Evolutionary conservation across 2,329 filamentous ascomycete species (phyloP).

Genomic region (Hypoxylon sp.): DNA sequence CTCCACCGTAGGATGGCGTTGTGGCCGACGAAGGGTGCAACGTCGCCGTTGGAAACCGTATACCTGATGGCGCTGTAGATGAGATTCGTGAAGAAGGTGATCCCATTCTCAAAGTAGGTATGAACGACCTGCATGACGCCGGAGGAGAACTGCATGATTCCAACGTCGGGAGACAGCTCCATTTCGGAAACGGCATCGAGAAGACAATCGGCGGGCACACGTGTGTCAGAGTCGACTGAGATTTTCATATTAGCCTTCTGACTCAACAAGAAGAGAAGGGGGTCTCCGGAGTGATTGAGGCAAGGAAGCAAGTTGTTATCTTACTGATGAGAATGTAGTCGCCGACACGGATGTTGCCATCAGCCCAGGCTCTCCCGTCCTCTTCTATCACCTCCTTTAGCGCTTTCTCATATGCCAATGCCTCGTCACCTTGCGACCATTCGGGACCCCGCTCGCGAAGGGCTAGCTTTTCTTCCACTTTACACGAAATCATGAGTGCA

Average conservation of each 20-base stretch:
- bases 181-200: constrained; percentile 80
- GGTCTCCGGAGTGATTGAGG: not conserved
- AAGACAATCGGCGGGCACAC: constrained; percentile 77
- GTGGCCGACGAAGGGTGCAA: constrained; percentile 83
- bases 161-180: constrained; percentile 78
- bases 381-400: constrained; percentile 67
- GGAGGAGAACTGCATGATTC: constrained; percentile 79
- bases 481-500: constrained; percentile 72
- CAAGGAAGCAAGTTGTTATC: constrained; percentile 7
- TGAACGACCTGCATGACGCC: constrained; percentile 83
- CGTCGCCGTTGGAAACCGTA: constrained; percentile 78
- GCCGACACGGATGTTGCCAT: constrained; percentile 72
- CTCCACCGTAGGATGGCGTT: constrained; percentile 82
- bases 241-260: constrained; percentile 23
- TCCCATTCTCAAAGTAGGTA: constrained; percentile 80
- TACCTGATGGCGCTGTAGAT: constrained; percentile 82
- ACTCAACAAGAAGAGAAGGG: not conserved
- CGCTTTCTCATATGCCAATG: constrained; percentile 64
- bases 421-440: constrained; percentile 62
- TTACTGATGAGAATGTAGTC: constrained; percentile 74
- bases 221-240: constrained; percentile 75
- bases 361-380: constrained; percentile 70
- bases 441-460: constrained; percentile 61
- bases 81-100: constrained; percentile 83
- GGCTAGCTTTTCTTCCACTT: constrained; percentile 72